These are phyloP conservation scores for Plasmodium gonderi DNA, from an alignment of 169 alveolate genomes.

Conservation along the genomic window DNA sequence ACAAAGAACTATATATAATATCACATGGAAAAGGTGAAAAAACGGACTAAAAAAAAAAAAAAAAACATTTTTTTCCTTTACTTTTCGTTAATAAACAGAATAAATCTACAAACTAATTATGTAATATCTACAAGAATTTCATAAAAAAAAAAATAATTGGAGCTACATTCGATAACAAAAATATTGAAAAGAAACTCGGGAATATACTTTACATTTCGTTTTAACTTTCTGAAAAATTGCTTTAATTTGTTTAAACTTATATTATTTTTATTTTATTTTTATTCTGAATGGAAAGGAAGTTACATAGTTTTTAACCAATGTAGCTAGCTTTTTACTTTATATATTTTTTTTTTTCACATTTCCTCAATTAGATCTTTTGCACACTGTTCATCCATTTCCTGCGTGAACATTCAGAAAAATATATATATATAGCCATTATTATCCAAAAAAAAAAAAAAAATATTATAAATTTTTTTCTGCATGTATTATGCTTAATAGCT, in stretches of 20 bases:
- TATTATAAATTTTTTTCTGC: no score
- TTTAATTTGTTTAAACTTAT: background rate
- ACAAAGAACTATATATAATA: background rate
- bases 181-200: background rate
- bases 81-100: background rate
- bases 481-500: no score
- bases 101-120: background rate
- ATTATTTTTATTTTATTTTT: background rate
- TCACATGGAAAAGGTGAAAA: background rate
- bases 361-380: slow-evolving; percentile 44
- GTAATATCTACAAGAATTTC: background rate
- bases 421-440: slow-evolving; percentile 2
- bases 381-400: slow-evolving; percentile 27
- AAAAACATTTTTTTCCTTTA: background rate
- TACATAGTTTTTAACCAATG: background rate
- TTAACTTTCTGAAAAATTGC: background rate
- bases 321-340: background rate
- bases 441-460: background rate
- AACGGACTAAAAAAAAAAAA: background rate
- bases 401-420: slow-evolving; percentile 37
- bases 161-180: background rate
- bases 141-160: background rate
- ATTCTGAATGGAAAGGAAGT: background rate
- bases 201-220: background rate
- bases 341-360: slow-evolving; percentile 16